Conservation (phyloP, 1,139 yeast genomes). For the Lodderomyces metapsilosis region DNA sequence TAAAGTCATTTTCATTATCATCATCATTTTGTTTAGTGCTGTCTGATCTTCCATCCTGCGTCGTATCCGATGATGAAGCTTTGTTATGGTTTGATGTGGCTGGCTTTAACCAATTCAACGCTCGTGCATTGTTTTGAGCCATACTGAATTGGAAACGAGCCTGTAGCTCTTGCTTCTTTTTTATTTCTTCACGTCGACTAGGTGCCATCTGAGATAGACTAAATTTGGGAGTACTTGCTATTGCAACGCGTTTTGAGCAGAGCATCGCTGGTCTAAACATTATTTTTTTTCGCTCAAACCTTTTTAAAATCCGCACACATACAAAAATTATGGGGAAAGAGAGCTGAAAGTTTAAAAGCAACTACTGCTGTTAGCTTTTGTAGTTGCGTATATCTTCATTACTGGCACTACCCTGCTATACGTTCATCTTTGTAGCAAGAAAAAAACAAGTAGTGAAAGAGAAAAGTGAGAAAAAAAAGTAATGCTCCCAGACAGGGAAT, state of each 20-base stretch:
- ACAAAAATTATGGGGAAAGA: neutral
- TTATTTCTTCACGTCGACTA: constrained; percentile 41
- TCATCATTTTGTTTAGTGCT: too few species aligned
- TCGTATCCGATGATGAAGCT: neutral
- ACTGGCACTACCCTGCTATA: too few species aligned
- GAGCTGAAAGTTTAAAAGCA: too few species aligned
- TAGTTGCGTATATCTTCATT: too few species aligned
- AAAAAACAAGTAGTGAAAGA: too few species aligned
- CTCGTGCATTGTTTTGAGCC: constrained; percentile 34
- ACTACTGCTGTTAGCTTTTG: too few species aligned
- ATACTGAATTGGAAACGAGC: constrained; percentile 47
- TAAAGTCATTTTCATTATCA: too few species aligned
- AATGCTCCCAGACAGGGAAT: constrained; percentile 64
- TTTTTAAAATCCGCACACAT: neutral
- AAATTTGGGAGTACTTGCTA: too few species aligned
- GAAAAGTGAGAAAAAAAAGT: neutral
- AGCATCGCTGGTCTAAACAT: too few species aligned
- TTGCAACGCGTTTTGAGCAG: too few species aligned
- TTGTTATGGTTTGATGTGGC: neutral
- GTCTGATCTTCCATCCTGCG: too few species aligned
- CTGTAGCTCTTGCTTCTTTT: constrained; percentile 48
- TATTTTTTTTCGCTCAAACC: constrained; percentile 1
- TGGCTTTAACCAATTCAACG: constrained; percentile 43
- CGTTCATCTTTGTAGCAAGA: too few species aligned
- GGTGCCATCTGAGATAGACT: constrained; percentile 3